Conservation (phyloP, 2,329 filamentous ascomycete genomes). For the Aschersonia sp. region DNA sequence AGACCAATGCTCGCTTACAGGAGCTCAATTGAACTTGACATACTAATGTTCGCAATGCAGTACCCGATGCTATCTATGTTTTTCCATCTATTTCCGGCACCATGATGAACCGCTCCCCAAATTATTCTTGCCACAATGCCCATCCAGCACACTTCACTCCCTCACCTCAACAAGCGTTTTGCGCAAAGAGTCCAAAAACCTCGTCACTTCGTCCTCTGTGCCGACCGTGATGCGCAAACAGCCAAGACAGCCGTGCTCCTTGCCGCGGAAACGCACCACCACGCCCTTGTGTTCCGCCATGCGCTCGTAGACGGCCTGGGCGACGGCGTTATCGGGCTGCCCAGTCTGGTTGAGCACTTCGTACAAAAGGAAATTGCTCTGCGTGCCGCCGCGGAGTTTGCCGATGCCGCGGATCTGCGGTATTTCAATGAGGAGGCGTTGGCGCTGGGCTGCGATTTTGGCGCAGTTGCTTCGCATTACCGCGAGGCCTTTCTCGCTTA, state of each 20-base stretch:
- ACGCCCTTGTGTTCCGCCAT: conserved; percentile 80
- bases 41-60: no score
- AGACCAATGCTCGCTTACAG: no score
- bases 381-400: conserved; percentile 61
- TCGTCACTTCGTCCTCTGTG: conserved; percentile 71
- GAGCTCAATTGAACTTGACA: no score
- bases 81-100: no score
- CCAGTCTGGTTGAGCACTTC: conserved; percentile 67
- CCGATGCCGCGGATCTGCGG: conserved; percentile 68
- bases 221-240: conserved; percentile 88
- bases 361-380: conserved; percentile 81
- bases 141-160: not conserved
- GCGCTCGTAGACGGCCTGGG: conserved; percentile 67
- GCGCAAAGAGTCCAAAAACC: conserved; percentile 58
- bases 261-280: conserved; percentile 85
- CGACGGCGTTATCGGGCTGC: conserved; percentile 63
- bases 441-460: conserved; percentile 61
- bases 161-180: conserved; percentile 31
- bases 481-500: conserved; percentile 51
- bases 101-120: no score
- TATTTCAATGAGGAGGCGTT: conserved; percentile 60
- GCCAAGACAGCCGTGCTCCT: conserved; percentile 78
- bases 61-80: no score
- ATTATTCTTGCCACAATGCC: no score
- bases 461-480: conserved; percentile 59